These are phyloP conservation scores for Suhomyces pyralidae DNA, from an alignment of 805 yeast genomes.

Conservation along the genomic window DNA sequence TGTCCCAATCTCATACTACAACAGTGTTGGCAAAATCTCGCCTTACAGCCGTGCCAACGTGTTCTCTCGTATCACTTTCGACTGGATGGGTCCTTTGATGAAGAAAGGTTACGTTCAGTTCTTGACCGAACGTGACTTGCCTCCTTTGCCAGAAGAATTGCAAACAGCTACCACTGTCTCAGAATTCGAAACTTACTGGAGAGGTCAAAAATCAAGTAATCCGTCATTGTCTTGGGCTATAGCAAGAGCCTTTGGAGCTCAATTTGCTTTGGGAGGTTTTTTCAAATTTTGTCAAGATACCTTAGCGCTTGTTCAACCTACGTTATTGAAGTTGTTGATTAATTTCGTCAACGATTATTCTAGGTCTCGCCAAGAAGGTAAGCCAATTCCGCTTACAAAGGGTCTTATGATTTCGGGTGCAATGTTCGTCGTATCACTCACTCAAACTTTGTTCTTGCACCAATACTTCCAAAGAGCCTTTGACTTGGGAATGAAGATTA, in stretches of 20 bases:
- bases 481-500: slow-evolving; percentile 74
- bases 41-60: slow-evolving; percentile 55
- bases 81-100: slow-evolving; percentile 91
- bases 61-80: slow-evolving; percentile 72
- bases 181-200: slow-evolving; percentile 60
- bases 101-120: slow-evolving; percentile 65
- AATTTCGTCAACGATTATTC: slow-evolving; percentile 44
- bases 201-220: slow-evolving; percentile 39
- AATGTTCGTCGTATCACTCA: slow-evolving; percentile 73
- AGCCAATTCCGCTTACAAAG: slow-evolving; percentile 58
- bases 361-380: slow-evolving; percentile 31
- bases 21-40: slow-evolving; percentile 13
- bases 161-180: slow-evolving; percentile 52
- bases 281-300: slow-evolving; percentile 74
- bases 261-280: slow-evolving; percentile 65
- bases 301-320: slow-evolving; percentile 85
- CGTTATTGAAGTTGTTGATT: slow-evolving; percentile 65
- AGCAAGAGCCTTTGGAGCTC: slow-evolving; percentile 67
- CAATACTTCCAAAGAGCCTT: slow-evolving; percentile 76
- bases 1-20: slow-evolving; percentile 12
- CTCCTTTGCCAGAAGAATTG: slow-evolving; percentile 68
- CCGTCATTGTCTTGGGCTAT: slow-evolving; percentile 63
- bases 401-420: slow-evolving; percentile 74
- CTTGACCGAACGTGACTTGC: slow-evolving; percentile 64
- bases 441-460: slow-evolving; percentile 74